Evolutionary conservation across 257 asterid genomes (phyloP).

Genomic region (Rubia yunnanensis): DNA sequence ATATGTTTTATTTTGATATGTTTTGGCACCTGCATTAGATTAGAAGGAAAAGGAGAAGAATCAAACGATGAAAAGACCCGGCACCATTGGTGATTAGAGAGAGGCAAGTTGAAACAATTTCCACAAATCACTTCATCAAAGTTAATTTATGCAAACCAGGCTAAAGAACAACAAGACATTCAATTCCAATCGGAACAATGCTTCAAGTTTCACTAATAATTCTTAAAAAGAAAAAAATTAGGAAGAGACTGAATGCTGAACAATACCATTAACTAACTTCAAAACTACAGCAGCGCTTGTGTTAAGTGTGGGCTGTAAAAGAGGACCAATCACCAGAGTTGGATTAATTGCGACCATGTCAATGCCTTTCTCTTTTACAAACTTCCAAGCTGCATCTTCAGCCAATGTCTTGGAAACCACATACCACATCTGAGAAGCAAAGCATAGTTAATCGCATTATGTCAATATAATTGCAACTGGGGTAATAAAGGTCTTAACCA

Average conservation of each 20-base stretch:
- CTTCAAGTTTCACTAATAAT: background rate
- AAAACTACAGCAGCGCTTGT: constrained; percentile 55
- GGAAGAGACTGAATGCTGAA: background rate
- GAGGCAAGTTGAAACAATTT: background rate
- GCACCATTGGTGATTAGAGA: background rate
- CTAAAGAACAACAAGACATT: background rate
- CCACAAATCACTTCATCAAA: background rate
- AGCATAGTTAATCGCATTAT: background rate
- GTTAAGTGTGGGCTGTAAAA: constrained; percentile 73
- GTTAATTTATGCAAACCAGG: too few relatives aligned
- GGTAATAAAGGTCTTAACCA: background rate
- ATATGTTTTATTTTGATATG: constrained; percentile 23
- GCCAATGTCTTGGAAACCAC: constrained; percentile 73
- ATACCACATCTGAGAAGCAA: constrained; percentile 51
- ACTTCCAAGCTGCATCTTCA: constrained; percentile 82
- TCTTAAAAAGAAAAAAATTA: background rate
- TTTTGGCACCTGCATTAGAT: constrained; percentile 44
- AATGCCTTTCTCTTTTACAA: constrained; percentile 59
- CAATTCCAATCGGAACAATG: background rate
- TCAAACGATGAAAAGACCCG: background rate
- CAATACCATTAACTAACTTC: constrained; percentile 55
- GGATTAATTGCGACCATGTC: constrained; percentile 69
- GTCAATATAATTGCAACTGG: background rate
- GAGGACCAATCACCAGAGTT: constrained; percentile 67
- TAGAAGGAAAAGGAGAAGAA: background rate